Percentiles rank a stretch among this genome's conserved stretches.
Conservation (phyloP, 192 early-diverging fungal genomes). For the Phycomyces nitens region DNA sequence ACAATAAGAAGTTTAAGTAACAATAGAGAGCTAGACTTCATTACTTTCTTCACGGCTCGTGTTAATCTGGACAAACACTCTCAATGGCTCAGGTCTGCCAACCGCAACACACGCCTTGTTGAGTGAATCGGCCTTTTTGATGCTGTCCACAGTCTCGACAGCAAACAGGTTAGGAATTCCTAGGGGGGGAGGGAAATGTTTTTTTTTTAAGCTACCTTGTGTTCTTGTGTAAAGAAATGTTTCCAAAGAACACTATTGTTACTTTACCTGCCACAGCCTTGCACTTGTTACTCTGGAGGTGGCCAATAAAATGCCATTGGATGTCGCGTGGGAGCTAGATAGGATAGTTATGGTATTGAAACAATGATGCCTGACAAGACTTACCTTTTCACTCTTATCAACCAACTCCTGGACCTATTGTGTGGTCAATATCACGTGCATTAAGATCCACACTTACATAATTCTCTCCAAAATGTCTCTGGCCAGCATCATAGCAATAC, state of each 20-base stretch:
- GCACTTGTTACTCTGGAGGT: constrained; percentile 97
- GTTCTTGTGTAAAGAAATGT: too few relatives aligned
- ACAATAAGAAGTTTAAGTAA: constrained; percentile 2
- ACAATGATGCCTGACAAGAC: background rate
- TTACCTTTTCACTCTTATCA: constrained; percentile 76
- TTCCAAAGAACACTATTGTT: constrained; percentile 26
- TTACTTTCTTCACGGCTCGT: constrained; percentile 86
- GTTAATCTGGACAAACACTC: constrained; percentile 93
- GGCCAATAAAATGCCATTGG: constrained; percentile 96
- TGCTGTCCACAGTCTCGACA: constrained; percentile 88
- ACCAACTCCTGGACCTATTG: constrained; percentile 86
- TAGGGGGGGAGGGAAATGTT: constrained; percentile 6
- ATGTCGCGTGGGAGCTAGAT: constrained; percentile 79
- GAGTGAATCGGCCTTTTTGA: constrained; percentile 77
- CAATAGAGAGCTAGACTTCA: background rate
- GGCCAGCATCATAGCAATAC: constrained; percentile 75
- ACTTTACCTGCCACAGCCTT: constrained; percentile 65
- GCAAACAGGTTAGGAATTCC: constrained; percentile 85
- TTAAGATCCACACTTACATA: constrained; percentile 55
- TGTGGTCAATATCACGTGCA: background rate
- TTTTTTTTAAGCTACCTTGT: background rate
- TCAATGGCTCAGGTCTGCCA: constrained; percentile 50
- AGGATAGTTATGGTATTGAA: background rate
- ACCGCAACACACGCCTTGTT: constrained; percentile 69
- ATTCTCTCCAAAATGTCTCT: constrained; percentile 97